Conservation (phyloP, 2,329 filamentous ascomycete species). For the Botrytis fragariae region DNA sequence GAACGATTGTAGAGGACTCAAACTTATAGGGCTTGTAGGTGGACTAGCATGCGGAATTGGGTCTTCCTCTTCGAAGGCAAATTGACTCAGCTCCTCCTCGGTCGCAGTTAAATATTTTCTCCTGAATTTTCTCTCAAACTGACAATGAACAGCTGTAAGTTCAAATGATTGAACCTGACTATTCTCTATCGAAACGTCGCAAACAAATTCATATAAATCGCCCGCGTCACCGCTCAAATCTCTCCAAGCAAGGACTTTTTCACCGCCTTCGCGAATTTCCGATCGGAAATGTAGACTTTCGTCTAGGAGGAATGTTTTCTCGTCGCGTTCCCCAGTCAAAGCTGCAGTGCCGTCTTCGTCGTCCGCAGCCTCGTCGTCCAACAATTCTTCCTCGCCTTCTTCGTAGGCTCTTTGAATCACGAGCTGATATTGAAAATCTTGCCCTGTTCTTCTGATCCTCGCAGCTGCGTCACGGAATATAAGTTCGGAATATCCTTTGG, state of each 20-base stretch:
- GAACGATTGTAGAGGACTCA: conserved; percentile 34
- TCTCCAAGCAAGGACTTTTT: conserved; percentile 89
- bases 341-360: conserved; percentile 69
- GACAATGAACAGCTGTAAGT: conserved; percentile 81
- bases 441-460: conserved; percentile 85
- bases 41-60: conserved; percentile 62
- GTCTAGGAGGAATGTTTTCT: conserved; percentile 96
- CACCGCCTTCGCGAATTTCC: conserved; percentile 74
- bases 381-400: conserved; percentile 89
- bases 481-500: conserved; percentile 97
- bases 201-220: conserved; percentile 98
- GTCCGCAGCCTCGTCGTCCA: conserved; percentile 85
- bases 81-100: conserved; percentile 75
- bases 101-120: conserved; percentile 77
- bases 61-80: conserved; percentile 69
- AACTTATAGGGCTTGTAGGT: conserved; percentile 53
- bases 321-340: conserved; percentile 81
- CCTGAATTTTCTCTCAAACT: conserved; percentile 95
- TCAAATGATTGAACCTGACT: conserved; percentile 78
- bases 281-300: conserved; percentile 84
- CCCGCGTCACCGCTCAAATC: conserved; percentile 91
- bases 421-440: conserved; percentile 96
- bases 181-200: conserved; percentile 68
- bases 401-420: conserved; percentile 96
- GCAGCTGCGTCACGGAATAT: conserved; percentile 97